Conservation (phyloP, 2,329 filamentous ascomycete species). For the Clarireedia monteithiana region DNA sequence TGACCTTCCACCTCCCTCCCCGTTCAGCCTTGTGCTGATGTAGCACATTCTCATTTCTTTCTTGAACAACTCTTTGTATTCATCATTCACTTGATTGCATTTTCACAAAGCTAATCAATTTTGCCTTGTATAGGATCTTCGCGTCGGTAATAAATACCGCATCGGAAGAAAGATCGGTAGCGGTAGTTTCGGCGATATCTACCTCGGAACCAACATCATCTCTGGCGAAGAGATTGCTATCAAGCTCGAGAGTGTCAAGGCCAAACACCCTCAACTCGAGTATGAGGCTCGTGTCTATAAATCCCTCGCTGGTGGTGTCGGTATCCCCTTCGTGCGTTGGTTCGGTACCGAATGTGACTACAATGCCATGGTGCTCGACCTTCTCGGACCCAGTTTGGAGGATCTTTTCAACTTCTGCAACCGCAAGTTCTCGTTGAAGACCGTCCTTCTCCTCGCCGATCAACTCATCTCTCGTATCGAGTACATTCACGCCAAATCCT, state of each 20-base stretch:
- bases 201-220: conserved; percentile 94
- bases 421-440: not conserved
- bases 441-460: conserved; percentile 61
- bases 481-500: conserved; percentile 95
- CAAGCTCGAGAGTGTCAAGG: conserved; percentile 72
- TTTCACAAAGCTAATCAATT: conserved; percentile 28
- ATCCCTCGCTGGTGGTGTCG: not conserved
- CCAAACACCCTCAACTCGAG: not conserved
- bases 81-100: conserved; percentile 12
- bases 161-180: conserved; percentile 99
- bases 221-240: conserved; percentile 99
- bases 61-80: conserved; percentile 6
- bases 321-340: conserved; percentile 44
- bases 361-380: conserved; percentile 98
- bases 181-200: conserved; percentile 97
- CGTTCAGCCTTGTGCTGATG: conserved; percentile 22
- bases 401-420: conserved; percentile 99
- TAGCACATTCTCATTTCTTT: conserved; percentile 7
- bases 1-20: not conserved
- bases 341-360: conserved; percentile 99
- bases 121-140: conserved; percentile 99
- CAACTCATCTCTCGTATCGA: conserved; percentile 74
- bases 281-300: not conserved
- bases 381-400: conserved; percentile 90
- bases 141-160: conserved; percentile 95